Evolutionary conservation across 2,329 filamentous ascomycete species (phyloP).

Genomic region (Leptographium lundbergii): DNA sequence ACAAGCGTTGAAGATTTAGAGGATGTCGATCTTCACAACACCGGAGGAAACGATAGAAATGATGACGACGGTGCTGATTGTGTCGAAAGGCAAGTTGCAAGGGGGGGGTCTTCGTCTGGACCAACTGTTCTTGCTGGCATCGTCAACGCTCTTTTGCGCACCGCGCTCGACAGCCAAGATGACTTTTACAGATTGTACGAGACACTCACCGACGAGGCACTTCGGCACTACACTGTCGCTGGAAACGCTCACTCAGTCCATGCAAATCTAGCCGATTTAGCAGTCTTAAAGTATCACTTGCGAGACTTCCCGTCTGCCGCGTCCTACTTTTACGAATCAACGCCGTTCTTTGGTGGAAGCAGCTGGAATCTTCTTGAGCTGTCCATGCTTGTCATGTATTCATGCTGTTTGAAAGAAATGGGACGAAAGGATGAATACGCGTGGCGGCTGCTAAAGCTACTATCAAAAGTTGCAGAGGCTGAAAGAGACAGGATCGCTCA

Average conservation of each 20-base stretch:
- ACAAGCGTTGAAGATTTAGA: conserved; percentile 33
- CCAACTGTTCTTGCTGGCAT: conserved; percentile 30
- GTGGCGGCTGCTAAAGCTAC: conserved; percentile 58
- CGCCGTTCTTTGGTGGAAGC: conserved; percentile 64
- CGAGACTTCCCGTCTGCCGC: conserved; percentile 63
- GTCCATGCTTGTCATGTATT: conserved; percentile 76
- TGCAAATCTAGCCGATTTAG: conserved; percentile 70
- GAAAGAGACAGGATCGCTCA: conserved; percentile 28
- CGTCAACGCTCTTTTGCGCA: conserved; percentile 42
- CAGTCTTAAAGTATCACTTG: conserved; percentile 66
- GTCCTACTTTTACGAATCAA: conserved; percentile 64
- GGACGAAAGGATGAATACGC: conserved; percentile 69
- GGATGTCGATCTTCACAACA: conserved; percentile 41
- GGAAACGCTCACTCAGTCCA: conserved; percentile 68
- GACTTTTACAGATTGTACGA: conserved; percentile 59
- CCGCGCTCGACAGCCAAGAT: conserved; percentile 46
- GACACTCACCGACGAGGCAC: conserved; percentile 69
- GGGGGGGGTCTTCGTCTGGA: not conserved
- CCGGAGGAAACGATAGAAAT: conserved; percentile 15
- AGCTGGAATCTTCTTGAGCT: conserved; percentile 72
- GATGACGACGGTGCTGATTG: conserved; percentile 9
- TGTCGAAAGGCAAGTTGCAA: not conserved
- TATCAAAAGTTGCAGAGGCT: conserved; percentile 51
- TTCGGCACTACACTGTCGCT: conserved; percentile 72
- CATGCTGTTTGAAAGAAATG: conserved; percentile 66